Evolutionary conservation across 2,329 filamentous ascomycete species (phyloP).

Genomic region (Monosporascus ibericus): DNA sequence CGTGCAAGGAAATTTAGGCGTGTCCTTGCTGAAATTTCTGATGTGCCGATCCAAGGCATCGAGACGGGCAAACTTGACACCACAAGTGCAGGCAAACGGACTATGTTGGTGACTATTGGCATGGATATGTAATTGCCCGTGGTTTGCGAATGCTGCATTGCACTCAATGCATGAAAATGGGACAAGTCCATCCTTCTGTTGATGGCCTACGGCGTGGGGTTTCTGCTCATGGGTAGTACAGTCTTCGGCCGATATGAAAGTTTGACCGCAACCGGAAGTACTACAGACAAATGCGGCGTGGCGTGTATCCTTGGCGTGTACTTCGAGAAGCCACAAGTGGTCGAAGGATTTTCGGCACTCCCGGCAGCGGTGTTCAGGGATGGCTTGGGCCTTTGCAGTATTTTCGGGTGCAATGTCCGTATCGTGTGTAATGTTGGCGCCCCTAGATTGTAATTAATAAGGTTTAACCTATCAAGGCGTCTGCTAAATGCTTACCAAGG

Average conservation of each 20-base stretch:
- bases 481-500: too few relatives aligned
- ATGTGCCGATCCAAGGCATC: conserved; percentile 23
- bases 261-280: not conserved
- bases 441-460: too few relatives aligned
- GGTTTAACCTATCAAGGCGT: too few relatives aligned
- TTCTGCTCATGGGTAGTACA: not conserved
- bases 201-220: conserved; percentile 7
- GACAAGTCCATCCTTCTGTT: conserved; percentile 1
- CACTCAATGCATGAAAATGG: conserved; percentile 12
- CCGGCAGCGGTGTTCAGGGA: not conserved
- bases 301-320: not conserved
- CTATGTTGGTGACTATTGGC: conserved; percentile 9
- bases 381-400: not conserved
- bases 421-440: not conserved
- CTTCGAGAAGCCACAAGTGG: accelerated
- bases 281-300: conserved; percentile 1
- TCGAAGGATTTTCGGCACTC: not conserved
- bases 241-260: not conserved
- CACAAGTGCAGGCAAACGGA: conserved; percentile 17
- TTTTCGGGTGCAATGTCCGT: not conserved
- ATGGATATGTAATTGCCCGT: not conserved
- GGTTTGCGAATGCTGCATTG: not conserved
- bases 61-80: conserved; percentile 16
- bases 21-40: conserved; percentile 8
- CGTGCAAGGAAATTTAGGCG: conserved; percentile 19